Conservation (phyloP, 2,329 filamentous ascomycete genomes). For the Ceratocystis diversiconidia region DNA sequence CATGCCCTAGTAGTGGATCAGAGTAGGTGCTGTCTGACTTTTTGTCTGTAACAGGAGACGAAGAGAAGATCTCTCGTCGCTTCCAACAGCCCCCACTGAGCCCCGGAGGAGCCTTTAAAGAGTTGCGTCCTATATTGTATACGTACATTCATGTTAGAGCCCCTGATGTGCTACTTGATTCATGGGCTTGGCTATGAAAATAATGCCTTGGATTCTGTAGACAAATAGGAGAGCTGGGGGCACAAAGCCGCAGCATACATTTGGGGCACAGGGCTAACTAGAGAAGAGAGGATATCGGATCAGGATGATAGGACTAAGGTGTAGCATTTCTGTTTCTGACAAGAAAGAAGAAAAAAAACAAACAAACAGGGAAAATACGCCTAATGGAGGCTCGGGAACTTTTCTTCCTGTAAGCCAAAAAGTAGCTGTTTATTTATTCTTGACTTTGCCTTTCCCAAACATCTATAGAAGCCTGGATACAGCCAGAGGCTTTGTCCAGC, state of each 20-base stretch:
- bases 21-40: not conserved
- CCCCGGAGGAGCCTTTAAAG: not conserved
- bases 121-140: not conserved
- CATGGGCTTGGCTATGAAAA: not conserved
- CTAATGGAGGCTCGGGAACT: too few relatives aligned
- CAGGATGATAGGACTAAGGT: not conserved
- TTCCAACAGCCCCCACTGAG: not conserved
- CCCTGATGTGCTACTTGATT: not conserved
- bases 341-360: not conserved
- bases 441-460: too few relatives aligned
- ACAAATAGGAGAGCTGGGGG: not conserved
- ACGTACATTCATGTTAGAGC: not conserved
- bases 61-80: not conserved
- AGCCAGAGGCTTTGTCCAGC: too few relatives aligned
- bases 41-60: conserved; percentile 1
- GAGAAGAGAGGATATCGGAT: too few relatives aligned
- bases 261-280: not conserved
- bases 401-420: too few relatives aligned
- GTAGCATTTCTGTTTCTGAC: not conserved
- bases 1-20: not conserved
- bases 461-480: too few relatives aligned
- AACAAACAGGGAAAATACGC: too few relatives aligned
- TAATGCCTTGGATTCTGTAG: not conserved
- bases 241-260: not conserved
- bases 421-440: too few relatives aligned